Conservation (phyloP, 305 asterid genomes). For the Fraxinus nigra region DNA sequence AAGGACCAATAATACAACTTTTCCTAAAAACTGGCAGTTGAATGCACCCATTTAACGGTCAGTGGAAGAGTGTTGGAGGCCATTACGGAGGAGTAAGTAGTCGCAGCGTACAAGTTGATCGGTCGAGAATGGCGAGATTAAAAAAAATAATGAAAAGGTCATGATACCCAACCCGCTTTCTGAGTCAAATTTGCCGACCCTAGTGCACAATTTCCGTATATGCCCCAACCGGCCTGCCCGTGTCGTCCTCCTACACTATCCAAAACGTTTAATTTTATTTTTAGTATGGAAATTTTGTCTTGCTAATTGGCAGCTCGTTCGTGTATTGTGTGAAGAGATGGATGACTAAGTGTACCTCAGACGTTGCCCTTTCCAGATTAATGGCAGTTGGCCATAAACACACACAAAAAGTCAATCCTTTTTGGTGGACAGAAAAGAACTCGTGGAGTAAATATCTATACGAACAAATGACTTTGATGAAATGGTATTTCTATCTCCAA, state of each 20-base stretch:
- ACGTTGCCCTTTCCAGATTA: not conserved
- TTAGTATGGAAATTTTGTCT: not conserved
- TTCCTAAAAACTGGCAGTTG: not conserved
- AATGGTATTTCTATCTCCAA: not conserved
- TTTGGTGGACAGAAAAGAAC: not conserved
- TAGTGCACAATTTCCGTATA: not conserved
- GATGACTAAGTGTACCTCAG: not conserved
- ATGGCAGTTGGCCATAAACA: not conserved
- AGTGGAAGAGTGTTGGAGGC: not conserved
- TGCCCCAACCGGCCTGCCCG: too few relatives aligned
- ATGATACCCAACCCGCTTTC: not conserved
- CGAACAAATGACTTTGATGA: not conserved
- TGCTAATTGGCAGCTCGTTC: not conserved
- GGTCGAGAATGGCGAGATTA: not conserved
- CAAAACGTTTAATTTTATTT: not conserved
- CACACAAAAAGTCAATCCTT: not conserved
- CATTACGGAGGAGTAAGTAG: not conserved
- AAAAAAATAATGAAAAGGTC: not conserved
- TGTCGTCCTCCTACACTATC: too few relatives aligned
- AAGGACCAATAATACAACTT: not conserved
- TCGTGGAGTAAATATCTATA: not conserved
- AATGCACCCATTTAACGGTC: not conserved
- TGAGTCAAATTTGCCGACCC: not conserved
- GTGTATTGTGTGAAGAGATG: not conserved
- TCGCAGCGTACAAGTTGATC: not conserved